Conservation (phyloP, 495 filamentous ascomycete genomes). For the Penicillium cinerascens region DNA sequence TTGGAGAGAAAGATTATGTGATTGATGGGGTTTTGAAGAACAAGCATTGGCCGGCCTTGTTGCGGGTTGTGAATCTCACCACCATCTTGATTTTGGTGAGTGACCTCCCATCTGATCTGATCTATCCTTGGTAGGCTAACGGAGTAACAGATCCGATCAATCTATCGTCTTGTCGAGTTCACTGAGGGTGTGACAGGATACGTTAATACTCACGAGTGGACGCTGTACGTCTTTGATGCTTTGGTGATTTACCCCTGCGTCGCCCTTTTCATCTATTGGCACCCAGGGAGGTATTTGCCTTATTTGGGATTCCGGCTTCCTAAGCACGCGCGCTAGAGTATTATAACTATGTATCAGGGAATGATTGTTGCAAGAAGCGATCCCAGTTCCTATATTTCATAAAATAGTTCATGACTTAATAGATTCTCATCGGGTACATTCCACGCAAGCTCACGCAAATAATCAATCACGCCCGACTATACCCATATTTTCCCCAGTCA, state of each 20-base stretch:
- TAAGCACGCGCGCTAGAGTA: slow-evolving; percentile 2
- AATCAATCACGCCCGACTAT: not conserved
- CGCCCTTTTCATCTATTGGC: slow-evolving; percentile 50
- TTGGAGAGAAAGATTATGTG: slow-evolving; percentile 26
- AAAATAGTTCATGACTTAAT: not conserved
- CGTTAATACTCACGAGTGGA: slow-evolving; percentile 52
- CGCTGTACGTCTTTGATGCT: slow-evolving; percentile 61
- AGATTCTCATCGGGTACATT: not conserved
- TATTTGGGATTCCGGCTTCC: slow-evolving; percentile 33
- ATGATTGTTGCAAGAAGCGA: too few relatives aligned
- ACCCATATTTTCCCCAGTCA: not conserved
- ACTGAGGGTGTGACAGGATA: slow-evolving; percentile 50
- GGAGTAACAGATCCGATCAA: slow-evolving; percentile 44
- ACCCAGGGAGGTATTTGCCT: slow-evolving; percentile 44
- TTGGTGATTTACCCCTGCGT: slow-evolving; percentile 49
- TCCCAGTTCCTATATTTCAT: not conserved
- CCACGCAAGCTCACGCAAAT: not conserved
- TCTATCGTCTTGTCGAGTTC: slow-evolving; percentile 65
- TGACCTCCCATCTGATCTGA: not conserved
- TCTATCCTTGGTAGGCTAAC: not conserved
- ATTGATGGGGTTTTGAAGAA: slow-evolving; percentile 29
- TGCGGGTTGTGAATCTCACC: slow-evolving; percentile 50
- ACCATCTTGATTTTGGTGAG: slow-evolving; percentile 54
- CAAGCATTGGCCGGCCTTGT: slow-evolving; percentile 47
- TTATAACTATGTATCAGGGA: not conserved